Evolutionary conservation across 106 monocot genomes (phyloP).

Genomic region (Hemerocallis citrina): DNA sequence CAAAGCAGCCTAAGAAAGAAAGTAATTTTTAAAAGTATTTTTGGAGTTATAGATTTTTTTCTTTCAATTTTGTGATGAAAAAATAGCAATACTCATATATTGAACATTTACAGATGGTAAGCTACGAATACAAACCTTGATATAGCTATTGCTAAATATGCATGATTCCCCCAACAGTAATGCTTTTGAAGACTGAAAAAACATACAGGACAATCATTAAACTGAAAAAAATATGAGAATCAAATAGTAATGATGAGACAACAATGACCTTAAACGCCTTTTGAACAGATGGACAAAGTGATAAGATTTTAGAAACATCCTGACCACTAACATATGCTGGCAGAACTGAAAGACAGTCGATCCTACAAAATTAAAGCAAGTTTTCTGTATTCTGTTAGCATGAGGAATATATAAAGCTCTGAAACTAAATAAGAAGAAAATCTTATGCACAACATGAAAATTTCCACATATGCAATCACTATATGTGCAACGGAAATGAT

Average conservation of each 20-base stretch:
- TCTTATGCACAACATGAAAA: neutral
- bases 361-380: conserved; percentile 35
- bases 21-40: too few species aligned
- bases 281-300: conserved; percentile 69
- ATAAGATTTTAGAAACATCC: conserved; percentile 73
- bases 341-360: conserved; percentile 74
- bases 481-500: neutral
- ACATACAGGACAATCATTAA: neutral
- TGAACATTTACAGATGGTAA: too few species aligned
- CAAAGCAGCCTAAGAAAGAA: too few species aligned
- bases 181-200: conserved; percentile 48
- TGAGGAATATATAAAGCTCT: neutral
- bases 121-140: conserved; percentile 33
- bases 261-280: conserved; percentile 54
- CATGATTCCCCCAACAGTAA: conserved; percentile 42
- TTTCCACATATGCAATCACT: neutral
- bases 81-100: too few species aligned
- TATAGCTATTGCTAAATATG: conserved; percentile 40
- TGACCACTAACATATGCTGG: conserved; percentile 54
- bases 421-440: neutral
- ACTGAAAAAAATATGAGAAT: neutral
- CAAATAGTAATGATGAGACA: neutral
- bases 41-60: too few species aligned
- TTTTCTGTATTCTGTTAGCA: neutral
- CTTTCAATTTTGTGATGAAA: too few species aligned